A percentile compares a stretch with the other conserved stretches of the same genome.
phyloP scores from a whole-genome alignment of 768 basidiomycete species.

The Coprinopsis marcescibilis region DNA sequence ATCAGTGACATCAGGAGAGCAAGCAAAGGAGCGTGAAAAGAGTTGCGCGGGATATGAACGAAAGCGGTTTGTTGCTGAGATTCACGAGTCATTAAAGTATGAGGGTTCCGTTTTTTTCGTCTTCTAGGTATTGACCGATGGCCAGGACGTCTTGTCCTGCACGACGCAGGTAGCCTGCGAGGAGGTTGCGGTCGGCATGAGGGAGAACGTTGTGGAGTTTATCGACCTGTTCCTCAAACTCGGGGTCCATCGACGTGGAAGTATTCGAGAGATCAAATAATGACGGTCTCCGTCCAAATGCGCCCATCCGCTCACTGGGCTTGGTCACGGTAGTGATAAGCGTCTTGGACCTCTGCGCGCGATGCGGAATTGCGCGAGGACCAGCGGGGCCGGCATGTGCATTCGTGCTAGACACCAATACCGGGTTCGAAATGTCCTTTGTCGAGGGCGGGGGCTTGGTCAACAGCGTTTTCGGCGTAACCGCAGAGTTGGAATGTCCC shows the following conservation, averaged over 20 bases:
- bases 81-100: constrained; percentile 18
- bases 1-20: too few relatives aligned
- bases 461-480: background rate
- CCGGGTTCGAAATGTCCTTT: constrained; percentile 22
- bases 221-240: constrained; percentile 65
- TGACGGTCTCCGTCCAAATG: constrained; percentile 33
- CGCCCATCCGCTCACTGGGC: constrained; percentile 24
- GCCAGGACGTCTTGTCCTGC: constrained; percentile 78
- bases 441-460: constrained; percentile 12
- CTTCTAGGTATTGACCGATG: constrained; percentile 83
- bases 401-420: constrained; percentile 36
- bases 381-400: constrained; percentile 52
- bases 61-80: constrained; percentile 7
- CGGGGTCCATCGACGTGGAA: constrained; percentile 37
- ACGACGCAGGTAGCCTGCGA: constrained; percentile 67
- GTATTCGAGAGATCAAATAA: constrained; percentile 27
- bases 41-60: background rate
- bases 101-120: constrained; percentile 70
- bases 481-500: background rate
- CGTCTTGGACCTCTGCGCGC: constrained; percentile 64
- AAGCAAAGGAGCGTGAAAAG: background rate
- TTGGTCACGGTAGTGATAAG: constrained; percentile 37
- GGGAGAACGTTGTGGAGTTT: constrained; percentile 67
- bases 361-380: constrained; percentile 53
- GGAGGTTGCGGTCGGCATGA: constrained; percentile 58